These are phyloP conservation scores for Eimeria maxima DNA, from an alignment of 169 alveolate genomes.

Conservation along the genomic window DNA sequence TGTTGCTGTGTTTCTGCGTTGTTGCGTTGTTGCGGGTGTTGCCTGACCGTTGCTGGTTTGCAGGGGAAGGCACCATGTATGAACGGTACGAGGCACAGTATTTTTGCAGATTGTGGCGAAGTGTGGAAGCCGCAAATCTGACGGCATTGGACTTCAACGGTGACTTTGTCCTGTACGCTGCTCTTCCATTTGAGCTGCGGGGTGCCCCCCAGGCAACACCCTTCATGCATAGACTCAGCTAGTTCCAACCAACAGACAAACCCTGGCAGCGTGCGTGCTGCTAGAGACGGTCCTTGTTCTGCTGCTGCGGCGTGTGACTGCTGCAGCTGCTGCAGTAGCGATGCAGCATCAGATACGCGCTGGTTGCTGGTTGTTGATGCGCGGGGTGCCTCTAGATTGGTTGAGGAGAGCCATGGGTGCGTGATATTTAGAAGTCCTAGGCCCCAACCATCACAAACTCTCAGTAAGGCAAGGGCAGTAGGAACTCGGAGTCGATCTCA, in stretches of 20 bases:
- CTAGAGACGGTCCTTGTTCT: neutral
- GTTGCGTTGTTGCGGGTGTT: neutral
- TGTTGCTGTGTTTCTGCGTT: neutral
- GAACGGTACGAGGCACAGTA: slow-evolving; percentile 68
- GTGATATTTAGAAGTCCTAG: neutral
- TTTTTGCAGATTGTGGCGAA: slow-evolving; percentile 64
- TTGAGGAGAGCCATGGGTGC: slow-evolving; percentile 77
- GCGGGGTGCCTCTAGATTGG: slow-evolving; percentile 56
- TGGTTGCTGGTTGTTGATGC: slow-evolving; percentile 61
- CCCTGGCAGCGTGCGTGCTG: neutral
- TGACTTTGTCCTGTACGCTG: slow-evolving; percentile 72
- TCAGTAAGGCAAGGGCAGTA: neutral
- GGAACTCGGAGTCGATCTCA: neutral
- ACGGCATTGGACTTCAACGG: slow-evolving; percentile 78
- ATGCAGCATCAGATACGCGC: slow-evolving; percentile 25
- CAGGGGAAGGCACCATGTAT: slow-evolving; percentile 69
- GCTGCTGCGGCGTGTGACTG: slow-evolving; percentile 34
- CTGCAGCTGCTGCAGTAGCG: slow-evolving; percentile 75
- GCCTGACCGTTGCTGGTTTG: neutral
- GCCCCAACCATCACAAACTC: neutral
- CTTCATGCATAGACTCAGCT: neutral
- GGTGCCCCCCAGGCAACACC: neutral
- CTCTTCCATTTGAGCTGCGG: neutral
- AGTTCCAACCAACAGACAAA: neutral
- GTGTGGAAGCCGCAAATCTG: slow-evolving; percentile 66